Evolutionary conservation across 2,329 filamentous ascomycete genomes (phyloP), one percentile per base, ranked within the genome.

Genomic region (Cladosporium colombiae): DNA sequence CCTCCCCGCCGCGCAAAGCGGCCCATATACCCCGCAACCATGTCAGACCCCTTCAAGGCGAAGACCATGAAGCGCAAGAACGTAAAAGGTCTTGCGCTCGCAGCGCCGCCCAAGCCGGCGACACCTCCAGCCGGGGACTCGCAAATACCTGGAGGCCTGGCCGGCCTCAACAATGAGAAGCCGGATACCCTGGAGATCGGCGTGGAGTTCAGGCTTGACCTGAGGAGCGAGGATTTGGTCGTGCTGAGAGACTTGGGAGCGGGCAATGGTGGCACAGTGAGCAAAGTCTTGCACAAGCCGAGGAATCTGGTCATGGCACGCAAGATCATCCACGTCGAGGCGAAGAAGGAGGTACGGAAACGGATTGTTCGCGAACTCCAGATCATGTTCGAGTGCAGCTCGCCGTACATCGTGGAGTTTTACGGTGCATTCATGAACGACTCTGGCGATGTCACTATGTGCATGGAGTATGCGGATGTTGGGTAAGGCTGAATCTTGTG

Each of bases 401-500:
- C 92, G 25, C 91, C 95, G 68, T 93, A 96, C 78, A 98, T 99
- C 74, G 95, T 99, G 67, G 97, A 91, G 64, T 99, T 97, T 79
- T 98, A 98, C 75, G 95, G 95, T 67, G 95, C 95, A 44, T 99
- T 98, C 76, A 86, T 98, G 75, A 98, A 97, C 77, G 91, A 96
- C 75, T 93, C 93, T 68, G 94, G 96, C 76, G 95, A 99, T 81
- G 96, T 99, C 66, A 96, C 98, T 73, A 94, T 99, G 89, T 99
- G 95, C 79, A 99, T 99, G 95, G 95, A 99, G 79, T 98, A 99
- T 78, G 97, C 97, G 92, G 95, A 99, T 80, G 92, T 94, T 77
- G 95, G 95, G 95, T 98, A 85, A 80, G 91, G 82, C 31, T 65
- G 27, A 23, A 33, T 21, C 62, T 11, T 35, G 14, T 46, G 33